A percentile compares a stretch with the other conserved stretches of the same genome.
These are phyloP conservation scores for Naumovozyma dairenensis DNA, from an alignment of 805 yeast genomes.

Conservation along the genomic window DNA sequence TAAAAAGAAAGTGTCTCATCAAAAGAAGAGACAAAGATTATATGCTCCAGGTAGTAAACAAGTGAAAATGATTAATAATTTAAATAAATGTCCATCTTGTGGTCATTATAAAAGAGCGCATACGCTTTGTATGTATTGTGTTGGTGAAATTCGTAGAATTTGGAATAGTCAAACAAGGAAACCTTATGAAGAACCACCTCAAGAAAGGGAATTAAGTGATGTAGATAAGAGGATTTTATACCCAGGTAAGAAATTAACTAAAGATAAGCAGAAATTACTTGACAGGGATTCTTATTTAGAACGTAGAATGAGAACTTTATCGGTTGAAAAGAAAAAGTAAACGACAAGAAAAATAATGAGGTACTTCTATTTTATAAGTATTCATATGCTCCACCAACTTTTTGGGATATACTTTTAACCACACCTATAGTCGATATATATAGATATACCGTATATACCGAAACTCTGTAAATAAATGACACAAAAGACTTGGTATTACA, in stretches of 20 bases:
- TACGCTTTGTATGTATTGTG: slow-evolving; percentile 88
- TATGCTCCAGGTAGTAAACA: slow-evolving; percentile 77
- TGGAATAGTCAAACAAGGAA: slow-evolving; percentile 43
- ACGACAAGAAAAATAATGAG: background rate
- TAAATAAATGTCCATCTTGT: slow-evolving; percentile 91
- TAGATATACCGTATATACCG: too few species aligned
- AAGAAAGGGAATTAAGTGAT: slow-evolving; percentile 35
- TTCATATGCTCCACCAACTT: background rate
- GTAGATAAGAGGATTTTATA: slow-evolving; percentile 57
- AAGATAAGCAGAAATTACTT: slow-evolving; percentile 36
- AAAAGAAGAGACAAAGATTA: slow-evolving; percentile 73
- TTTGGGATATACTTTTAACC: too few species aligned
- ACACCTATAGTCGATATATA: too few species aligned
- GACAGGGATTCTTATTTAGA: slow-evolving; percentile 47
- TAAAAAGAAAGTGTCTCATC: slow-evolving; percentile 83
- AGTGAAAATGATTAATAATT: slow-evolving; percentile 58
- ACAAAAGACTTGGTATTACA: too few species aligned
- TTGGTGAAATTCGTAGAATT: slow-evolving; percentile 62
- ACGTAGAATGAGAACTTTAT: slow-evolving; percentile 46
- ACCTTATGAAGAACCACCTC: slow-evolving; percentile 19
- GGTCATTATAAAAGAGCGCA: slow-evolving; percentile 88
- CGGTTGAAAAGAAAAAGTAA: slow-evolving; percentile 32
- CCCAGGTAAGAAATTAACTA: slow-evolving; percentile 57
- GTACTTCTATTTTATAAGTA: background rate
- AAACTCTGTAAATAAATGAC: too few species aligned